Evolutionary conservation across 1,284 basidiomycete genomes (phyloP), one percentile per base, ranked within the genome.

Genomic region (Microbotryum violaceum): DNA sequence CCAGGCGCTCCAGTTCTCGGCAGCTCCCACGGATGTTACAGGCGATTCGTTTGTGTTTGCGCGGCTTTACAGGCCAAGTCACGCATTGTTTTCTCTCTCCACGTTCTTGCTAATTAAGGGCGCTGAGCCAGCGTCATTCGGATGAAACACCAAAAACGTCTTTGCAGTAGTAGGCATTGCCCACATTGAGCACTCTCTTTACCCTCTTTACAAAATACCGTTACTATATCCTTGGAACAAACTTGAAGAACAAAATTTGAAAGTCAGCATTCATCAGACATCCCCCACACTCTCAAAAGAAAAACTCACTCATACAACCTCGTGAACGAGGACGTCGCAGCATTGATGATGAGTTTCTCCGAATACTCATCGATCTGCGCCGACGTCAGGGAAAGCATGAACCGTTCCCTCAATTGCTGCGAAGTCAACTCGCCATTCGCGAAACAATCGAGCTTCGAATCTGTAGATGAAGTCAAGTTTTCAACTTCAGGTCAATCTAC

Each of bases 371-470:
- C 89, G 50, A 93, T 86, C 49, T 93, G 82, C 1, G 86, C 81
- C 65, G 91, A 88, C 0, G 91, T 93, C 53, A 97, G 79, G 10
- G 85, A 85, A 31, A 96, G 86, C 70, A 96, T 91, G 79, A 98
- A 97, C 8, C 96, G 85, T 59, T 98, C 94, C 57, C 91, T 83
- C 57, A 99, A 81, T 73, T 86, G 85, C 65, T 79, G 81, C 6
- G 90, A 87, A 14, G 94, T 97, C 73, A 94, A 85, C 62, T 94
- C 91, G 47, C 92, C 93, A 56, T 89, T 82, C 45, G 83, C 82
- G 74, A 98, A 99, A 75, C 96, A 98, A 21, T 93, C 92, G 54
- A 98, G 79, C 52, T 85, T 83, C 0, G 91, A 96, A 74, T 97
- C 93, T 91, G 65, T 6, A 16, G 37, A 18, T 12, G 37, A 16